These are phyloP conservation scores for Porcisia deanei DNA, from an alignment of 208 protist genomes.

Conservation along the genomic window DNA sequence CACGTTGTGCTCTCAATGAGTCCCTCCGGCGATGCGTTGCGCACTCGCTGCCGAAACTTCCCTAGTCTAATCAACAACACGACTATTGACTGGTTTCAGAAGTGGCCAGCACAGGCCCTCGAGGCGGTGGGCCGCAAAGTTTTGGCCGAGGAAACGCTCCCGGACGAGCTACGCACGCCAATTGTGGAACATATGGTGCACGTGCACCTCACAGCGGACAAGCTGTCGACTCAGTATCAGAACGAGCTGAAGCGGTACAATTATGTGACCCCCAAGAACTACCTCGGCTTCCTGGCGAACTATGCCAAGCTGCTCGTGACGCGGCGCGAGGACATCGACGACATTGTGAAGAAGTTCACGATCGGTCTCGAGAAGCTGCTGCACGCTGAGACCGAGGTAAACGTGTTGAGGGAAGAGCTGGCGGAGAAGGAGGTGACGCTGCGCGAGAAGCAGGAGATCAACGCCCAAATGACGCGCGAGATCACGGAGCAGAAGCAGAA, in stretches of 20 bases:
- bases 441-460: constrained; percentile 94
- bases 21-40: constrained; percentile 95
- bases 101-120: constrained; percentile 98
- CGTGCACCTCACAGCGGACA: constrained; percentile 93
- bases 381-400: constrained; percentile 95
- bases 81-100: constrained; percentile 99
- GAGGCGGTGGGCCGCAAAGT: constrained; percentile 91
- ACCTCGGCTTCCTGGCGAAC: constrained; percentile 97
- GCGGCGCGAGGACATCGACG: constrained; percentile 93
- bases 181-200: constrained; percentile 97
- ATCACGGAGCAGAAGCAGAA: constrained; percentile 91
- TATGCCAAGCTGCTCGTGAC: constrained; percentile 94
- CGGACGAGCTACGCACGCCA: constrained; percentile 73
- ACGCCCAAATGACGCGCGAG: constrained; percentile 92
- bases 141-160: constrained; percentile 89
- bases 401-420: constrained; percentile 94
- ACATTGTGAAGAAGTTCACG: constrained; percentile 95
- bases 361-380: constrained; percentile 97
- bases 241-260: constrained; percentile 95
- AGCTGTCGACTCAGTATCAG: constrained; percentile 91
- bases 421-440: constrained; percentile 94
- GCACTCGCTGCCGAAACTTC: constrained; percentile 97
- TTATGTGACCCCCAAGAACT: constrained; percentile 99
- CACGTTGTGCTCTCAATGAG: constrained; percentile 99
- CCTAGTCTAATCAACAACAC: constrained; percentile 98